Evolutionary conservation across 2,329 filamentous ascomycete species (phyloP).

Genomic region (Hypoxylon rubiginosum): DNA sequence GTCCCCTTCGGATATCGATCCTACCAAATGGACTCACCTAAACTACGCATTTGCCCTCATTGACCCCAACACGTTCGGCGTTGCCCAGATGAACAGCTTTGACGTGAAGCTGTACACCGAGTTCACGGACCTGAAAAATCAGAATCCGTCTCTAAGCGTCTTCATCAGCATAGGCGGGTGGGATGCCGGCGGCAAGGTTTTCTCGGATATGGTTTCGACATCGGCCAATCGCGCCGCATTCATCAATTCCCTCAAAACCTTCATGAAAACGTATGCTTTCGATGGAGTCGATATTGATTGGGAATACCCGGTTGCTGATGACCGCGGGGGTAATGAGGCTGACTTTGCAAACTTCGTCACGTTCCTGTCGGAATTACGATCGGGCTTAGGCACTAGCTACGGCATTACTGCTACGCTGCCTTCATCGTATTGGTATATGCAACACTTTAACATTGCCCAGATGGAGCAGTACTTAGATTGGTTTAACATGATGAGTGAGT

Average conservation of each 20-base stretch:
- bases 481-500: slow-evolving; percentile 56
- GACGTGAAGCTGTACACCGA: background rate
- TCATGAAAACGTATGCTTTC: slow-evolving; percentile 43
- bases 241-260: slow-evolving; percentile 36
- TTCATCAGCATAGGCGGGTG: no score
- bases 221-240: slow-evolving; percentile 38
- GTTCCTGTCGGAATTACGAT: slow-evolving; percentile 40
- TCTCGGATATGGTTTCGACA: no score
- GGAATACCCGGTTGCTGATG: slow-evolving; percentile 47
- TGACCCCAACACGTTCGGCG: slow-evolving; percentile 49
- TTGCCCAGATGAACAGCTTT: slow-evolving; percentile 39
- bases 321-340: slow-evolving; percentile 31
- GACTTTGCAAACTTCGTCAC: no score
- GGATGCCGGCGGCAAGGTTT: background rate
- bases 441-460: slow-evolving; percentile 47
- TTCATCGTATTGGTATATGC: slow-evolving; percentile 46
- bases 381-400: no score
- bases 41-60: slow-evolving; percentile 59
- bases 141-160: no score
- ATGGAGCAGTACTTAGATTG: slow-evolving; percentile 50
- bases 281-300: slow-evolving; percentile 49
- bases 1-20: slow-evolving; percentile 32
- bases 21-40: slow-evolving; percentile 40
- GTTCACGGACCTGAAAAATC: no score
- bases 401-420: slow-evolving; percentile 41